Base-by-base conservation (phyloP, 345 rosid species). In the Aethionema arabicum region DNA sequence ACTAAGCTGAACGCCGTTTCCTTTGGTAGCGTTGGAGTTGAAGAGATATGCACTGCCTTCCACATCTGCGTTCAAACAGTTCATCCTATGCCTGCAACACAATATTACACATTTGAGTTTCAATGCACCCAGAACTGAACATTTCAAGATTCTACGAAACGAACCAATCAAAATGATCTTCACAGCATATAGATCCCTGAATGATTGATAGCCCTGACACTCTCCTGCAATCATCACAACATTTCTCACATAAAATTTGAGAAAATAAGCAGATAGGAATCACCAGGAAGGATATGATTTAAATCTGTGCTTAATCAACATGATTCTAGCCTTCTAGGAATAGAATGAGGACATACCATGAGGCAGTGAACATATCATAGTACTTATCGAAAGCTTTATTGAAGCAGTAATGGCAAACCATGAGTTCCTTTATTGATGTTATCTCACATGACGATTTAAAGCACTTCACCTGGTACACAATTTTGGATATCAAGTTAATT, bases 101-200 rank as follows among this genome's bases (percentile, higher is more conserved):
- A 8, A 21, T 21, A 2, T 21, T 2, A 21, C 27, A 21, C 2
- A 1, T 21, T 21, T 21, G 27, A 21, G 2, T 21, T 21, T 21
- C 27, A 21, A 21, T 21, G 27, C 27, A 21, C 27, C 27, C 27
- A 2, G 27, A 21, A 2, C 27, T 21, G 27, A 21, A 21, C 2
- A 21, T 21, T 21, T 21, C 27, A 21, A 21, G 27, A 21, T 1
- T 21, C 27, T 21, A 2, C 27, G 27, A 21, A 21, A 49, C 13
- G 10, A 39, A 83, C 95, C 90, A 84, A 54, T 72, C 76, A 77
- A 83, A 83, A 72, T 86, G 95, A 73, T 84, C 90, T 43, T 84
- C 87, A 35, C 95, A 84, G 72, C 87, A 82, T 63, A 86, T 70
- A 31, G 95, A 80, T 63, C 86, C 86, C 70, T 72, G 49, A 32